phyloP scores from a whole-genome alignment of 2,329 filamentous ascomycete species.

The Fusarium concolor region DNA sequence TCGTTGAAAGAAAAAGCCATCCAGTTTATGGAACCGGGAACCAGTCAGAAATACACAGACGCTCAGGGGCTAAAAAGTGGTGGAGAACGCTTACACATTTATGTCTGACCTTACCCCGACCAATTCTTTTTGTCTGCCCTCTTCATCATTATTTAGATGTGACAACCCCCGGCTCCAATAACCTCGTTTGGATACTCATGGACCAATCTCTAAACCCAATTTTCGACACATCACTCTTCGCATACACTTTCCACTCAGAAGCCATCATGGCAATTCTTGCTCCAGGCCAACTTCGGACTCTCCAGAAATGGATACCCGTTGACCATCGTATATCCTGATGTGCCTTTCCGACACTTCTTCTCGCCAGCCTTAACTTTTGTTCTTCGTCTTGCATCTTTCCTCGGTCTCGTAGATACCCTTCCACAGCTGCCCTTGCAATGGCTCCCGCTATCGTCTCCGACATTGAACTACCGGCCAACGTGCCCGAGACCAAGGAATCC shows the following conservation, averaged over 20 bases:
- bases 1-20: background rate
- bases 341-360: background rate
- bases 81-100: background rate
- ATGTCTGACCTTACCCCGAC: background rate
- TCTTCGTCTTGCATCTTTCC: background rate
- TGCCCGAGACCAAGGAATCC: constrained; percentile 49
- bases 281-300: background rate
- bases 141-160: background rate
- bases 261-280: background rate
- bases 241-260: constrained; percentile 28
- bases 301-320: constrained; percentile 18
- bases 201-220: background rate
- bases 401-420: background rate
- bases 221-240: constrained; percentile 17
- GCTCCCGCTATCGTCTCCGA: constrained; percentile 47
- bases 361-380: background rate
- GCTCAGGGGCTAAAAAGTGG: background rate
- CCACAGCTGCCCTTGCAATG: constrained; percentile 24
- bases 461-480: constrained; percentile 44
- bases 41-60: background rate
- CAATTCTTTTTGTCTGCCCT: background rate
- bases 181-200: background rate
- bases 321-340: constrained; percentile 13
- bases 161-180: constrained; percentile 35
- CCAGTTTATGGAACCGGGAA: background rate